Base-by-base conservation (phyloP, 441 rosid genomes). In the Macaranga tanarius region DNA sequence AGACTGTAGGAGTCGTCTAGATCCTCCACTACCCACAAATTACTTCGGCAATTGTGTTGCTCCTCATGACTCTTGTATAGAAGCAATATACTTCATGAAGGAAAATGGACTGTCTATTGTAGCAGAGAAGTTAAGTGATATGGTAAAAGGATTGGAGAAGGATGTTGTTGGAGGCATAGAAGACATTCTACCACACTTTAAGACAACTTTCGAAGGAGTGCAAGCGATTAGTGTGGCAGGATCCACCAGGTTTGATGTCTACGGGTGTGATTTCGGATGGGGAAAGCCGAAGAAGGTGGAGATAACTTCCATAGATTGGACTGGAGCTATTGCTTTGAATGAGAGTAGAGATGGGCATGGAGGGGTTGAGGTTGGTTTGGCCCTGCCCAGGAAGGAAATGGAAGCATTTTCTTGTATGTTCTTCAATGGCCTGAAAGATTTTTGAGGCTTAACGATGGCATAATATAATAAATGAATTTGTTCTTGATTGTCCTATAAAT, bases 251-350 rank as follows among this genome's bases (percentile, higher is more conserved):
- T 79, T 89, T 0, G 65, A 67, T 56, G 73, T 80, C 12, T 87
- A 87, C 38, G 82, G 65, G 28, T 31, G 63, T n/a, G 86, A 87
- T 77, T 87, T 87, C 34, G 89, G 89, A 20, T 86, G 86, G 87
- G 91, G 86, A 16, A 80, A 72, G 58, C 73, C 69, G 1, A 51
- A 47, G 52, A 74, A 67, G 60, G 71, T 51, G 23, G 77, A 74
- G 66, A 31, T 54, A 19, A 62, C 78, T 8, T 68, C 73, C 2
- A n/a, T 68, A 3, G 70, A 51, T 19, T 28, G 26, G 4, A 19
- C 22, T 17, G n/a, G 54, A 10, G 55, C 56, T 10, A 40, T 71
- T 48, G 58, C 74, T 2, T 0, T 75, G 75, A 22, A 47, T 52
- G 79, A 59, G 44, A 23, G 62, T 5, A 38, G 72, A 59, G 62